These are phyloP conservation scores for Puccinia polysora DNA, from an alignment of 1,284 basidiomycete species.

Conservation along the genomic window DNA sequence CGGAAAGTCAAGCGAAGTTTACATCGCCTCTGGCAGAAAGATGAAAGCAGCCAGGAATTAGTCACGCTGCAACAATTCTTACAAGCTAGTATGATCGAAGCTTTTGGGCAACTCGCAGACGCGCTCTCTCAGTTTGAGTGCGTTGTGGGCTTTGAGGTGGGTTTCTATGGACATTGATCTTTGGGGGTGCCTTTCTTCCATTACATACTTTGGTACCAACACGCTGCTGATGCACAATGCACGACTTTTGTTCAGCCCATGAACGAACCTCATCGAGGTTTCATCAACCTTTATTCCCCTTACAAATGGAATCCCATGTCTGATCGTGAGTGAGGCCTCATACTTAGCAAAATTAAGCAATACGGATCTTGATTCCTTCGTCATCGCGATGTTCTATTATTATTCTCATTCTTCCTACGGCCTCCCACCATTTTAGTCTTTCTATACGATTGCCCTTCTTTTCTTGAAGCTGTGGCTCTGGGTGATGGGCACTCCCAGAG, in stretches of 20 bases:
- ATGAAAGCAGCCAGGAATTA: conserved; percentile 43
- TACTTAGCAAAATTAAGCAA: too few relatives aligned
- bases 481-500: conserved; percentile 70
- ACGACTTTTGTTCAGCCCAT: conserved; percentile 55
- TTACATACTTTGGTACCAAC: too few relatives aligned
- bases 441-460: conserved; percentile 61
- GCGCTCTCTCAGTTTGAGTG: conserved; percentile 69
- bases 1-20: conserved; percentile 46
- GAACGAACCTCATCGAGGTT: conserved; percentile 95
- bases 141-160: conserved; percentile 76
- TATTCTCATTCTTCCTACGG: conserved; percentile 47
- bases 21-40: conserved; percentile 39
- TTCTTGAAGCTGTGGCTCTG: conserved; percentile 70
- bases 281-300: conserved; percentile 74
- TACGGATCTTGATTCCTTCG: too few relatives aligned
- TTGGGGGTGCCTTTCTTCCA: too few relatives aligned
- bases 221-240: too few relatives aligned
- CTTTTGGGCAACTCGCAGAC: conserved; percentile 67
- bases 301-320: conserved; percentile 88
- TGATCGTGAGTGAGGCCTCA: conserved; percentile 84
- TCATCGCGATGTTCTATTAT: too few relatives aligned
- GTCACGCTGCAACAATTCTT: conserved; percentile 69
- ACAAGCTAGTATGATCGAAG: conserved; percentile 73
- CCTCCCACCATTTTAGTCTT: conserved; percentile 23
- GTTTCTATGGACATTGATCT: too few relatives aligned